phyloP scores from a whole-genome alignment of 2,329 filamentous ascomycete genomes.

The Aspergillus flavus region DNA sequence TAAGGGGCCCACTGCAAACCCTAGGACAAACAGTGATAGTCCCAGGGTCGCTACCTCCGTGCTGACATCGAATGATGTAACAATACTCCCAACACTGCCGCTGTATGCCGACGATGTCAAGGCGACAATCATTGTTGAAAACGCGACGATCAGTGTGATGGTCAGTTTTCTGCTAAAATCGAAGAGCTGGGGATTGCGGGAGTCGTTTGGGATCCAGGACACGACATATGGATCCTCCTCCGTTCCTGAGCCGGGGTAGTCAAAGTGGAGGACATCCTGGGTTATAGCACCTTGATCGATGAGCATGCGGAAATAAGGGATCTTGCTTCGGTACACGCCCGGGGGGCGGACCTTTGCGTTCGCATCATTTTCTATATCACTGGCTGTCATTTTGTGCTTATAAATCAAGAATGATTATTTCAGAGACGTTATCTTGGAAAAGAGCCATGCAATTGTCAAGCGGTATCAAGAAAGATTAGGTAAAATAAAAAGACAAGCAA shows the following conservation, averaged over 20 bases:
- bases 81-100: slow-evolving; percentile 41
- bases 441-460: not conserved
- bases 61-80: slow-evolving; percentile 41
- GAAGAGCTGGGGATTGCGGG: slow-evolving; percentile 49
- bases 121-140: slow-evolving; percentile 47
- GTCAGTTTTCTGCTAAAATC: slow-evolving; percentile 44
- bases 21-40: slow-evolving; percentile 32
- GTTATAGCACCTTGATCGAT: slow-evolving; percentile 9
- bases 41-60: slow-evolving; percentile 44
- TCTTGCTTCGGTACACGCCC: slow-evolving; percentile 3
- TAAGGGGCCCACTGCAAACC: slow-evolving; percentile 32
- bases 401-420: not conserved
- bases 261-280: slow-evolving; percentile 35
- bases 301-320: slow-evolving; percentile 6
- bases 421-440: not conserved
- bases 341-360: not conserved
- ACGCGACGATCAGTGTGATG: slow-evolving; percentile 42
- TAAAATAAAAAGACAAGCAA: not conserved
- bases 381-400: not conserved
- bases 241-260: slow-evolving; percentile 47
- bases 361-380: not conserved
- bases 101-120: slow-evolving; percentile 48
- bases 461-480: not conserved
- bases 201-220: slow-evolving; percentile 51
- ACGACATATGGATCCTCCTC: slow-evolving; percentile 49